Conservation (phyloP, 441 rosid species). For the Euphorbia corollata region DNA sequence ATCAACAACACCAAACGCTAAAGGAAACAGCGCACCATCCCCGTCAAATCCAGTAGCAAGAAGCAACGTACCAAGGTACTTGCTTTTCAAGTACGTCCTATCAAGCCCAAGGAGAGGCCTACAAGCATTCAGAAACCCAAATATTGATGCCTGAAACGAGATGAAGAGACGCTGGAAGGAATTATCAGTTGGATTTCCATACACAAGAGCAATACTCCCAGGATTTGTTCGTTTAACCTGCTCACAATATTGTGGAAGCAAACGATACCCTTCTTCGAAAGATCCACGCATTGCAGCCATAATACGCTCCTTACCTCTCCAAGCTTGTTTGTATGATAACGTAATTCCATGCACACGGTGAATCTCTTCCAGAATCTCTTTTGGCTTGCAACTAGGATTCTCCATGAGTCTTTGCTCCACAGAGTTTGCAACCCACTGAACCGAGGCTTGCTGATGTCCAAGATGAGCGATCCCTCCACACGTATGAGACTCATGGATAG, state of each 20-base stretch:
- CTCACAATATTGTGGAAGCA: constrained; percentile 87
- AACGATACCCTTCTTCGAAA: constrained; percentile 86
- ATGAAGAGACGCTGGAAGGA: constrained; percentile 93
- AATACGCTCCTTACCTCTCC: constrained; percentile 96
- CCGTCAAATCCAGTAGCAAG: constrained; percentile 92
- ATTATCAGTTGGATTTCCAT: constrained; percentile 55
- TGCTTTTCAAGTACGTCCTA: constrained; percentile 73
- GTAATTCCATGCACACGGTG: constrained; percentile 87
- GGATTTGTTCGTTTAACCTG: constrained; percentile 82
- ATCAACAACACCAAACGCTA: constrained; percentile 88
- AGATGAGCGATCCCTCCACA: constrained; percentile 94
- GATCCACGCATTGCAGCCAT: constrained; percentile 97
- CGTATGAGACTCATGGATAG: constrained; percentile 66
- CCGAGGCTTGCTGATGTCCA: constrained; percentile 96
- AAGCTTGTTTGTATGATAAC: constrained; percentile 93
- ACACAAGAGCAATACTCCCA: constrained; percentile 82
- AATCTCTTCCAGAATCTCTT: constrained; percentile 91
- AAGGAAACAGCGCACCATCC: constrained; percentile 79
- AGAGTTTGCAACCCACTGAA: constrained; percentile 91
- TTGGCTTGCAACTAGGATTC: constrained; percentile 89
- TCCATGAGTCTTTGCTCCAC: constrained; percentile 84
- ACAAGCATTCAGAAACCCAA: constrained; percentile 86
- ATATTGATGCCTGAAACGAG: constrained; percentile 87
- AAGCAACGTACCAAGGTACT: constrained; percentile 83
- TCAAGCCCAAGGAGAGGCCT: constrained; percentile 90